These are phyloP conservation scores for Porpolomopsis calyptriformis DNA, from an alignment of 768 basidiomycete genomes.

Conservation along the genomic window DNA sequence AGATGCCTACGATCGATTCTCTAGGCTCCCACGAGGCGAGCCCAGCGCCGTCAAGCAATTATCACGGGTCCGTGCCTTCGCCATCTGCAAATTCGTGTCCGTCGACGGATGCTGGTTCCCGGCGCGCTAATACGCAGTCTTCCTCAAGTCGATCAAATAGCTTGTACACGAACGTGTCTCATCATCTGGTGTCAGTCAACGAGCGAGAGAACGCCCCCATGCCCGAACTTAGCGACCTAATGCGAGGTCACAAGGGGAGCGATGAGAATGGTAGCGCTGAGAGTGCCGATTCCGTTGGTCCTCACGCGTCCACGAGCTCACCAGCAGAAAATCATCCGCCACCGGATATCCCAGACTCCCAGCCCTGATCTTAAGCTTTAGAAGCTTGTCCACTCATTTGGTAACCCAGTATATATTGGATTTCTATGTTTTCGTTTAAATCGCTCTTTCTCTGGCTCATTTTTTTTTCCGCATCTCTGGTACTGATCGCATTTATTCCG, in stretches of 20 bases:
- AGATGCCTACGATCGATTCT: conserved; percentile 77
- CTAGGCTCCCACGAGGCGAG: conserved; percentile 52
- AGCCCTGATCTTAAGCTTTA: no score
- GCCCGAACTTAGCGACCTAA: neutral
- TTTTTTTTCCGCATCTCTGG: no score
- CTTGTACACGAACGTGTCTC: neutral
- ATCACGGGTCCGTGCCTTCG: neutral
- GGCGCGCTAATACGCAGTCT: no score
- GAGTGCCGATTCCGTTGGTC: no score
- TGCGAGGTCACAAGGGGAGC: neutral
- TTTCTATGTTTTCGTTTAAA: no score
- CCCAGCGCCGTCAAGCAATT: neutral
- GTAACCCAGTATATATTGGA: no score
- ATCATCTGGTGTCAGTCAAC: neutral
- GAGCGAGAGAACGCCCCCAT: neutral
- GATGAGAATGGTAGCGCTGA: neutral
- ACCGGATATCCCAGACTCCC: no score
- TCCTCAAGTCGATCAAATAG: neutral
- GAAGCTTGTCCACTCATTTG: no score
- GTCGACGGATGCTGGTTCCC: neutral
- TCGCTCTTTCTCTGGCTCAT: no score
- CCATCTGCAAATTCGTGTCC: neutral
- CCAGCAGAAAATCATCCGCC: no score
- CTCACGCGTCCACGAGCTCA: no score
- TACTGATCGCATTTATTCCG: no score